These are phyloP conservation scores for Colletotrichum agaves DNA, from an alignment of 2,329 filamentous ascomycete genomes.

Conservation along the genomic window DNA sequence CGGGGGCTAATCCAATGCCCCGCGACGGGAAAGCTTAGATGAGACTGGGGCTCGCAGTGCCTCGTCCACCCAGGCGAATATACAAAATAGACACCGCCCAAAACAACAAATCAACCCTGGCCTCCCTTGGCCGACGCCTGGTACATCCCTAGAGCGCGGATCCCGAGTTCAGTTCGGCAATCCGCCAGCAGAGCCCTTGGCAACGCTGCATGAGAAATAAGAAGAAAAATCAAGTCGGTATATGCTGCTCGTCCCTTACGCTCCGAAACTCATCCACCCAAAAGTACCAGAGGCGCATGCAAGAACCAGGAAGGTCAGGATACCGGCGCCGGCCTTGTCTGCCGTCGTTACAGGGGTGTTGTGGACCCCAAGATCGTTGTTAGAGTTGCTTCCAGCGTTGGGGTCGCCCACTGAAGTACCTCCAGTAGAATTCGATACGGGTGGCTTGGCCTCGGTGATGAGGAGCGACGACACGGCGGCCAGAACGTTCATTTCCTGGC, in stretches of 20 bases:
- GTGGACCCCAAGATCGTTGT: conserved; percentile 46
- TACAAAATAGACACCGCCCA: conserved; percentile 41
- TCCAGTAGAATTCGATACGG: conserved; percentile 59
- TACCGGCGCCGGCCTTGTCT: conserved; percentile 59
- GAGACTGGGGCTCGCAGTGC: not conserved
- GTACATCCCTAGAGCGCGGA: conserved; percentile 29
- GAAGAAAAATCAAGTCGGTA: conserved; percentile 30
- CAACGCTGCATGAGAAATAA: conserved; percentile 15
- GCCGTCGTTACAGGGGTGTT: conserved; percentile 52
- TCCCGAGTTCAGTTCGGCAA: not conserved
- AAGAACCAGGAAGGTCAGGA: conserved; percentile 58
- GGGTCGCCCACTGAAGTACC: conserved; percentile 60
- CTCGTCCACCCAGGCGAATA: conserved; percentile 10
- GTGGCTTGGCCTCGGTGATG: conserved; percentile 52
- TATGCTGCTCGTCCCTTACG: conserved; percentile 37
- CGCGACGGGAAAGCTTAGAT: not conserved
- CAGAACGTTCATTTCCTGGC: conserved; percentile 69
- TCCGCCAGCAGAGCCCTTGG: conserved; percentile 29
- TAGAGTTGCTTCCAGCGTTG: conserved; percentile 53
- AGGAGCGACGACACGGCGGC: conserved; percentile 65
- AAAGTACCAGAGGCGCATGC: conserved; percentile 53
- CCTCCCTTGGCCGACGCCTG: conserved; percentile 28
- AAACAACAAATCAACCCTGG: conserved; percentile 36
- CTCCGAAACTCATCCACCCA: conserved; percentile 60
- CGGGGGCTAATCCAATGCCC: conserved; percentile 4